Conservation (phyloP, 1,284 basidiomycete species). For the Melanopsichium pennsylvanicum region DNA sequence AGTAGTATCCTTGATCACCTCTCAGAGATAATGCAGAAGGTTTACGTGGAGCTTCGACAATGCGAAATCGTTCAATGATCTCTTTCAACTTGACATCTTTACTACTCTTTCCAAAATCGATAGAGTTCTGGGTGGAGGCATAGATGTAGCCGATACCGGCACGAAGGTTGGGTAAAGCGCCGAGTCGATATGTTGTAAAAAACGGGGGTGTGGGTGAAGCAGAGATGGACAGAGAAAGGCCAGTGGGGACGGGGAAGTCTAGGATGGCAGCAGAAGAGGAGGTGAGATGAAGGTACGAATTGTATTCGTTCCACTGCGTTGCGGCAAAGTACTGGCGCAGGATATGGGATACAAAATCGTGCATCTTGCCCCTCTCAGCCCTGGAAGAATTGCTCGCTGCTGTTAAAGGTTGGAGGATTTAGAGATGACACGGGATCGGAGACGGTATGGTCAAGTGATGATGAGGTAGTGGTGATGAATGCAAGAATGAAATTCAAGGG, state of each 20-base stretch:
- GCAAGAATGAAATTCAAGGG: too few species aligned
- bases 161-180: conserved; percentile 85
- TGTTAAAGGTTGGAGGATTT: too few species aligned
- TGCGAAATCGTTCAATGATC: conserved; percentile 75
- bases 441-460: too few species aligned
- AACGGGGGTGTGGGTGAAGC: conserved; percentile 83
- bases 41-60: conserved; percentile 77
- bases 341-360: conserved; percentile 73
- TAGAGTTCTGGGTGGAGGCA: conserved; percentile 70
- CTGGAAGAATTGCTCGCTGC: too few species aligned
- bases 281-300: conserved; percentile 88
- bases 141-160: conserved; percentile 95
- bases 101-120: conserved; percentile 35
- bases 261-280: conserved; percentile 78
- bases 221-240: conserved; percentile 81
- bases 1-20: conserved; percentile 68
- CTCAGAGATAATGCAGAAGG: conserved; percentile 72
- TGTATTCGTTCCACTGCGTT: conserved; percentile 96
- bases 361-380: conserved; percentile 33
- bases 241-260: conserved; percentile 81
- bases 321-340: conserved; percentile 85
- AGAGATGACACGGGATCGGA: too few species aligned
- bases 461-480: too few species aligned
- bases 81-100: conserved; percentile 81
- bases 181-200: conserved; percentile 91